Base-by-base conservation (phyloP, 495 filamentous ascomycete species). In the Penicillium fimorum region DNA sequence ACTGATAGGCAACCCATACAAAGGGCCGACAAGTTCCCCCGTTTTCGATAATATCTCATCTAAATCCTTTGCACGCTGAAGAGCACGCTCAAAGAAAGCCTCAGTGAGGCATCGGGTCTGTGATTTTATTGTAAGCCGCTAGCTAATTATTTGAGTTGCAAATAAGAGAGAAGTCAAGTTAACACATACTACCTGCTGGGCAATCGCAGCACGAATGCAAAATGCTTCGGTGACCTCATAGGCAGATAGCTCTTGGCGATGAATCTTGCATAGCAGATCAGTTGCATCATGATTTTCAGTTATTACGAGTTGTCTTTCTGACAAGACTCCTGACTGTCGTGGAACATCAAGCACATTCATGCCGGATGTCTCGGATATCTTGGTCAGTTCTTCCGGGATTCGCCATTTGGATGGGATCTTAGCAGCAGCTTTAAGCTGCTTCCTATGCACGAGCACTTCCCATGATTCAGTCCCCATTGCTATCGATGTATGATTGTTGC, bases 1-100 rank as follows among this genome's bases (percentile, higher is more conserved):
- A 54, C 77, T 83, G 43, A 87, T 79, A 0, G 84, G 84, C n/a
- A 87, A 55, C 20, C 84, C 84, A 55, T 87, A 84, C 0, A 87
- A 68, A 0, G 83, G 83, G 0, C 84, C 84, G 18, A 84, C 65
- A 6, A 76, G 70, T 33, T 73, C 76, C 1, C 65, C 60, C 10
- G 63, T 57, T n/a, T 60, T 61, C 17, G 32, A 40, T 3, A 76
- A 45, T 35, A 72, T 63, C 2, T 62, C 64, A 57, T 78, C 76
- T 11, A 86, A 73, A 22, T 66, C 62, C 6, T 62, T 64, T 1
- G 76, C 74, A 22, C 71, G 61, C 17, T 68, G 60, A 2, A 78
- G 44, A 1, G 75, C 76, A 8, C 61, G 40, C 0, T 65, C 44
- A 50, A 78, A 79, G 48, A 70, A 67, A 9, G 70, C 70, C 59